Evolutionary conservation across 345 rosid species (phyloP), one percentile per base, ranked within the genome.

Genomic region (Atalantia buxifolia): DNA sequence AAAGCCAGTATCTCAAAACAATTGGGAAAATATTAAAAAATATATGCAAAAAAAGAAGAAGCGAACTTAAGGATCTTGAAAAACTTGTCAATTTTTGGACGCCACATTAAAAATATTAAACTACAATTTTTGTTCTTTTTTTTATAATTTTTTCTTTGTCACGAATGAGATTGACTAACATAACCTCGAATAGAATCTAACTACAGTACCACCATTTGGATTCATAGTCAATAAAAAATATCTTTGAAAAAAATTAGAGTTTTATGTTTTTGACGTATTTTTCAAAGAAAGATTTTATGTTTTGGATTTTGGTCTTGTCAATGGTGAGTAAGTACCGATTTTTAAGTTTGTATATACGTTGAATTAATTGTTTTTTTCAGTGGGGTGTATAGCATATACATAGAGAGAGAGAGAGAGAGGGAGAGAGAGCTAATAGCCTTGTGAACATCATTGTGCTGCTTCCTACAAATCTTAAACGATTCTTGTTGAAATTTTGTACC

Each of bases 101-200:
- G 42, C 69, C 18, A 24, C 28, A 10, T 5, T n/a, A 4, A 35
- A 45, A 16, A 69, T 45, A 31, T 25, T 84, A 75, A 75, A 38
- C 72, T 19, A 88, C 85, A 89, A 84, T 82, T 22, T 62, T 73
- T 81, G 50, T 71, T 45, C 53, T 35, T 74, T 53, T 75, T 31
- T 38, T 38, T n/a, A 16, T 50, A 2, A 48, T 48, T 21, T 60
- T 14, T 6, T 2, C 16, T 48, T 64, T 70, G 4, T 53, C 16
- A 28, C 7, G 31, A 71, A 53, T 31, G 6, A 50, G 4, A 50
- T 28, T 74, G 28, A 76, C 77, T 71, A 19, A 40, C n/a, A 8
- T 81, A 68, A 74, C 80, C 63, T 64, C 40, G 38, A 19, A 6
- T 13, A 33, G 48, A 10, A 69, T 75, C 71, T 14, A 25, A 61